Evolutionary conservation across 2,329 filamentous ascomycete species (phyloP).

Genomic region (Aureobasidium vineae): DNA sequence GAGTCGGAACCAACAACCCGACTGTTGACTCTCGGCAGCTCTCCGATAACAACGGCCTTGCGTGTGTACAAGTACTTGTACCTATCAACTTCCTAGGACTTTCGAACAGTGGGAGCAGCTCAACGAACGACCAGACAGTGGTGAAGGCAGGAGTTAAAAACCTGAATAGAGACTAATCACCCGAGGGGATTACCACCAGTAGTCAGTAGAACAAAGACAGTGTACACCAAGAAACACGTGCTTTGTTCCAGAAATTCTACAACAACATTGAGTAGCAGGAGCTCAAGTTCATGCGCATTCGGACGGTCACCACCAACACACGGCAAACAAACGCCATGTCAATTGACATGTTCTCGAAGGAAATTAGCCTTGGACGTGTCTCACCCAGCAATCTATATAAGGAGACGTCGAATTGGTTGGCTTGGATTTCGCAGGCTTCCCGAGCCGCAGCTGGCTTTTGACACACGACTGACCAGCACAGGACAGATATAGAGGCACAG

Average conservation of each 20-base stretch:
- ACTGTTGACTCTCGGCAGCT: constrained; percentile 2
- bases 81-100: neutral
- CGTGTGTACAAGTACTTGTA: neutral
- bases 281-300: neutral
- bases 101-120: neutral
- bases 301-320: neutral
- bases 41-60: neutral
- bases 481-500: neutral
- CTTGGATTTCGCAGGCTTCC: neutral
- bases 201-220: neutral
- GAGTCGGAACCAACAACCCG: neutral
- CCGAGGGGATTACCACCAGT: neutral
- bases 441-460: neutral
- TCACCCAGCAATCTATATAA: constrained; percentile 20
- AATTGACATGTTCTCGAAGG: constrained; percentile 18
- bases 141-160: neutral
- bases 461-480: neutral
- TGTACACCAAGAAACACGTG: neutral
- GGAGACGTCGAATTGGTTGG: neutral
- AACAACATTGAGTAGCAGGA: neutral
- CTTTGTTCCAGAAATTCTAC: neutral
- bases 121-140: neutral
- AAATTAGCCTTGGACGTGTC: constrained; percentile 12
- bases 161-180: neutral
- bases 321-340: neutral